Evolutionary conservation across 768 basidiomycete species (phyloP), one percentile per base, ranked within the genome.

Genomic region (Fomitopsis serialis): DNA sequence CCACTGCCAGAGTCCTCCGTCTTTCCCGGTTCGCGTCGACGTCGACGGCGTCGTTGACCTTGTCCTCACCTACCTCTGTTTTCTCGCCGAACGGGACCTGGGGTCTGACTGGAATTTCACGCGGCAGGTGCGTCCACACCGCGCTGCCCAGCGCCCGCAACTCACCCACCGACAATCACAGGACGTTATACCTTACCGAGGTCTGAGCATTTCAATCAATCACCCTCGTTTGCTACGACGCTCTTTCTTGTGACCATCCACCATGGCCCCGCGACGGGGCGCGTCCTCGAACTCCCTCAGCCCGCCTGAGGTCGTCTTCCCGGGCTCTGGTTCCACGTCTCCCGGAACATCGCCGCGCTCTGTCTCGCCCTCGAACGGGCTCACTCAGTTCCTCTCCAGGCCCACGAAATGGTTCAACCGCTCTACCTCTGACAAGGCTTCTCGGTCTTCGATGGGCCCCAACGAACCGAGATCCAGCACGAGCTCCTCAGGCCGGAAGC

Each of bases 361-460:
- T 6, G 72, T 68, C 9, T 89, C 87, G 0, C 87, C 87, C 13
- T 82, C 82, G 6, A 74, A 73, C 2, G 81, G 84, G 3, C 75
- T 89, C 53, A 77, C 84, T 0, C 76, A 82, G 34, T 79, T 89
- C 58, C 72, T 89, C 37, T 71, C 85, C 25, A 84, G 78, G 57
- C 82, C 87, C 1, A 78, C 83, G 0, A 83, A 79, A 73, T 89
- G 87, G 87, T 89, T 89, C 64, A 75, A 68, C 13, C 75, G 83
- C 40, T 82, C 83, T 53, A 72, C 76, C 3, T 82, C 84, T 9
- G 75, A 81, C 2, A 50, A 42, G 78, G 74, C 34, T 58, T 75
- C 35, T 58, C 73, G 55, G 47, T 67, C 40, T 51, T 72, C 22
- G 50, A 69, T 35, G 0, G 61, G 60, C 52, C 58, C 63, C n/a